Base-by-base conservation (phyloP, 176 grass and related monocot genomes). In the Calamus simplicifolius region DNA sequence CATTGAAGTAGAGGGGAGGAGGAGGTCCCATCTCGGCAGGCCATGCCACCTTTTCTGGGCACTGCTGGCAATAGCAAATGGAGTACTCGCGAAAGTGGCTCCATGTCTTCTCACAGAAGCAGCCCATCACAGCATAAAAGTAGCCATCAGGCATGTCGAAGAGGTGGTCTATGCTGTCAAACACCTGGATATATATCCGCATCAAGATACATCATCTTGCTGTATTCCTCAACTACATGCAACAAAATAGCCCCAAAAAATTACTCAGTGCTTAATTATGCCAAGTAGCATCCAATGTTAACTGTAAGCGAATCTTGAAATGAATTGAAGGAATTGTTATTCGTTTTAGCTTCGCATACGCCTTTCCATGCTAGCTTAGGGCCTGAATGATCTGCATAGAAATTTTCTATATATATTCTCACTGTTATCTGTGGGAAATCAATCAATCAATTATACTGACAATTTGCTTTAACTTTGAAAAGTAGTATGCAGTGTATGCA, bases 1-100 rank as follows among this genome's bases (percentile, higher is more conserved):
- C 60, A 23, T 63, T 63, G 31, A 63, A 63, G 31, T 63, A 63
- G 60, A 63, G 60, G 14, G 60, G 35, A 48, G 60, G 60, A 43
- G 60, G 35, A 3, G 18, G 3, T 4, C 61, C 61, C 16, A 63
- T 15, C n/a, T 63, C 19, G 3, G 29, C 21, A 3, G 61, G 61
- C 61, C 61, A 63, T 2, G 61, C 18, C 31, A 63, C 61, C 61
- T 49, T 43, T 43, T 43, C 35, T 2, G 35, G 35, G 35, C 35
- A 43, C 35, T 43, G 35, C 35, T 43, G 35, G 61, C 38, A 63
- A 3, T 63, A 63, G 38, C 61, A 19, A 6, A 63, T 63, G 3
- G 18, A 25, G 19, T 26, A 50, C 18, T 63, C 35, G 10, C 3
- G 61, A 10, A 35, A 25, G 18, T 63, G 61, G 31, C 61, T 49